Evolutionary conservation across 2,329 filamentous ascomycete species (phyloP), one percentile per base, ranked within the genome.

Genomic region (Aspergillus pseudonomiae): DNA sequence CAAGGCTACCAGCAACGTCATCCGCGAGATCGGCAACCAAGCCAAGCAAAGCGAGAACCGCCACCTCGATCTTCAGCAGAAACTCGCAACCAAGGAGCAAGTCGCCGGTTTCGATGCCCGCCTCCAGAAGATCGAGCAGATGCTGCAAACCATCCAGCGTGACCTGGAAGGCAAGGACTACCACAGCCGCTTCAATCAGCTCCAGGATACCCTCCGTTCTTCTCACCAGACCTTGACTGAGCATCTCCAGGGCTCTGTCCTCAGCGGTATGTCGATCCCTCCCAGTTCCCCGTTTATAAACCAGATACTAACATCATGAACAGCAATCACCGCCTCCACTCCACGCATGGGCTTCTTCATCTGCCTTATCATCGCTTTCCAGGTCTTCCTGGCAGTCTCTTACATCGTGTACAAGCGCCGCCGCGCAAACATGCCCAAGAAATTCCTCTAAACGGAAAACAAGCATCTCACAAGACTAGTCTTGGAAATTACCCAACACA

Each of bases 361-460:
- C 67, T 85, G 90, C 71, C 81, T 93, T 64, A 85, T 96, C 63
- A 82, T 97, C 61, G 88, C 86, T 21, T 88, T 92, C 67, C 93
- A 97, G 79, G 74, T 91, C 56, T 75, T 93, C 68, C 81, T 96
- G 36, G 87, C 87, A 0, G 87, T 79, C 2, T 86, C 84, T 1
- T 97, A 94, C 74, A 77, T 92, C 43, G 75, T 89, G 63, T 97
- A 97, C 80, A 96, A 96, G 85, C 86, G 88, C 71, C 89, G 90
- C 74, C 87, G 90, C 79, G 84, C 86, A 45, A 88, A 84, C 67
- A 87, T 88, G 77, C 92, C 92, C n/a, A 97, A 97, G 85, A 97
- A 97, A 81, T 97, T 93, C 78, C 81, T 97, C 75, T 97, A 48
- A 83, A 75, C 12, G 4, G n/a, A 48, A 28, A 26, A 16, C 10